Evolutionary conservation across 2,329 filamentous ascomycete genomes (phyloP), one percentile per base, ranked within the genome.

Genomic region (Cryphonectria nitschkei): DNA sequence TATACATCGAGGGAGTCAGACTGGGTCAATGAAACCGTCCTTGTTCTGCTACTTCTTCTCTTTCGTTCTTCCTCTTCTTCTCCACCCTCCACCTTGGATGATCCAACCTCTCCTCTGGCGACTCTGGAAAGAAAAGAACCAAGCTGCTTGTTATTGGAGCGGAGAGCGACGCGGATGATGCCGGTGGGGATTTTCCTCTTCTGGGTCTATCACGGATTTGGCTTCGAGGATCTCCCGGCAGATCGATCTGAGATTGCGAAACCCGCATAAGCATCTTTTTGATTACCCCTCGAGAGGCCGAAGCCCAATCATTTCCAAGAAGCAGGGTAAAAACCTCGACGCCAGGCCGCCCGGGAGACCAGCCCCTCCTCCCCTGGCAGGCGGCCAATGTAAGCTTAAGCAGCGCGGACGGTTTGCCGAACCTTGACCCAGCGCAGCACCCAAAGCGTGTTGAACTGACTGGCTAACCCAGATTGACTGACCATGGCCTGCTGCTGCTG

Each of bases 241-340:
- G 63, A 65, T 65, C 63, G 63, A 65, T 65, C 63, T 65, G 63
- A 65, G 63, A 65, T 52, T 52, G 63, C 43, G 63, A 26, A 65
- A 65, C 63, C 63, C 19, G 63, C 63, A 52, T 52, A 65, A 52
- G 63, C 63, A 43, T 32, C 63, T 65, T 50, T 50, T 65, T 65
- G 63, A 65, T 65, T 65, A 16, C 26, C 7, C 16, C 9, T 50
- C 14, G 3, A 19, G 19, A 29, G 32, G 37, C 61, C 37, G n/a
- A 46, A 29, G 37, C 61, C 61, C 61, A 64, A 46, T 64, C 43
- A 52, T 22, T 19, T 22, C 41, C 63, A 32, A 50, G 26, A 29
- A 34, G 63, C 29, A 22, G 46, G 46, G 63, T 37, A 22, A 29
- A 11, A 13, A 14, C 37, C 26, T 34, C 29, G 41, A 43, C 52